Evolutionary conservation across 2,329 filamentous ascomycete genomes (phyloP), one percentile per base, ranked within the genome.

Genomic region (Trichophyton equinum): DNA sequence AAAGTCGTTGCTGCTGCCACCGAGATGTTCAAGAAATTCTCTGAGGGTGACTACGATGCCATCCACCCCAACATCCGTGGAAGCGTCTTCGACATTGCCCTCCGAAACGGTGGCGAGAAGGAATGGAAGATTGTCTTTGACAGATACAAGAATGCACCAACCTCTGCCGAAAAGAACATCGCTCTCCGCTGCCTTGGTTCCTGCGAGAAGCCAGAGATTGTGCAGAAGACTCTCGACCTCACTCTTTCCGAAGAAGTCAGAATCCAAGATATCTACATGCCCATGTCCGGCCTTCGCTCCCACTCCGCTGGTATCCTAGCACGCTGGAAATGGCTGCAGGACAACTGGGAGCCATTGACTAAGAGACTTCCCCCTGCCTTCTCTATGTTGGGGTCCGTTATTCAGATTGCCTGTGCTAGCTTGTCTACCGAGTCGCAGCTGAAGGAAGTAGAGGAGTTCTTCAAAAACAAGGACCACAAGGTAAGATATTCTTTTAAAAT

Each of bases 241-340:
- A 81, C 91, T 36, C 81, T 91, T 61, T 84, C 85, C 72, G 84
- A 86, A 64, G 87, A 95, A 66, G 87, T 96, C 75, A 95, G 95
- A 79, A 90, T 88, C 65, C 92, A 96, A 74, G 92, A 97, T 73
- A 85, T 96, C 65, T 96, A 96, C 77, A 85, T 96, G 71, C 91
- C 92, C 1, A 82, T 94, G 44, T 83, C 84, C 38, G 88, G 88
- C 6, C 82, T 97, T 30, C 84, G 91, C 62, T 83, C 82, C 59
- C 89, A 95, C 71, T 77, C 84, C 6, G 84, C 85, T 49, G 92
- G 92, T 66, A 87, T 95, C 61, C 79, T 88, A 61, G 88, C 88
- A 6, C 81, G 96, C 61, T 96, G 88, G 81, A 75, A 73, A 18
- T 97, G 89, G 88, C 80, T 95, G 78, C 88, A 85, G 71, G 80